Evolutionary conservation across 2,329 filamentous ascomycete genomes (phyloP).

Genomic region (Hypomyces perniciosus): DNA sequence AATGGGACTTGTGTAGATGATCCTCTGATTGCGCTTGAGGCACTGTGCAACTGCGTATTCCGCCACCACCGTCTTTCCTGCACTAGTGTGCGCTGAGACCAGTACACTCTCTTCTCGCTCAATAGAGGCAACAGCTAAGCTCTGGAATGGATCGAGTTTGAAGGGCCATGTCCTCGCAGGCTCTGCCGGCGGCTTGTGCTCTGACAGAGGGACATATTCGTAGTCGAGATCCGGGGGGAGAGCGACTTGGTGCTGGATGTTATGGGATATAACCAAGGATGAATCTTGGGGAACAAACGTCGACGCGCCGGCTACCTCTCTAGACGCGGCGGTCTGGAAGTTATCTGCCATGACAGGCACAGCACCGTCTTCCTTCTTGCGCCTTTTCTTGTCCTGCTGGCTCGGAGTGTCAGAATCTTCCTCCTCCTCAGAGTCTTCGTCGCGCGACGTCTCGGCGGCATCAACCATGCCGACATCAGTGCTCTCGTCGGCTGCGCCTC

Average conservation of each 20-base stretch:
- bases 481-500: slow-evolving; percentile 12
- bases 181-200: slow-evolving; percentile 83
- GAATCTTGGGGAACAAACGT: slow-evolving; percentile 61
- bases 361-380: slow-evolving; percentile 60
- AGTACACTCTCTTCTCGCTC: slow-evolving; percentile 93
- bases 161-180: slow-evolving; percentile 84
- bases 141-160: slow-evolving; percentile 94
- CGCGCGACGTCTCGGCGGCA: slow-evolving; percentile 35
- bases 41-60: slow-evolving; percentile 98
- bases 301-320: slow-evolving; percentile 77
- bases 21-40: slow-evolving; percentile 92
- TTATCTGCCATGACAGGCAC: slow-evolving; percentile 79
- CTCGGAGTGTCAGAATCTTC: slow-evolving; percentile 40
- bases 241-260: slow-evolving; percentile 97
- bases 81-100: slow-evolving; percentile 94
- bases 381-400: slow-evolving; percentile 55
- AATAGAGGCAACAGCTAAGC: slow-evolving; percentile 88
- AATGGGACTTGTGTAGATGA: slow-evolving; percentile 99
- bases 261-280: slow-evolving; percentile 82
- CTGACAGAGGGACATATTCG: slow-evolving; percentile 88
- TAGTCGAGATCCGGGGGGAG: slow-evolving; percentile 91
- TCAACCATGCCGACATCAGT: slow-evolving; percentile 35
- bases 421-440: slow-evolving; percentile 28
- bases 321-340: slow-evolving; percentile 90
- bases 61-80: slow-evolving; percentile 95